Percentiles rank a stretch among this genome's conserved stretches.
phyloP scores from a whole-genome alignment of 2,329 filamentous ascomycete species.

The Colletotrichum acutatum region DNA sequence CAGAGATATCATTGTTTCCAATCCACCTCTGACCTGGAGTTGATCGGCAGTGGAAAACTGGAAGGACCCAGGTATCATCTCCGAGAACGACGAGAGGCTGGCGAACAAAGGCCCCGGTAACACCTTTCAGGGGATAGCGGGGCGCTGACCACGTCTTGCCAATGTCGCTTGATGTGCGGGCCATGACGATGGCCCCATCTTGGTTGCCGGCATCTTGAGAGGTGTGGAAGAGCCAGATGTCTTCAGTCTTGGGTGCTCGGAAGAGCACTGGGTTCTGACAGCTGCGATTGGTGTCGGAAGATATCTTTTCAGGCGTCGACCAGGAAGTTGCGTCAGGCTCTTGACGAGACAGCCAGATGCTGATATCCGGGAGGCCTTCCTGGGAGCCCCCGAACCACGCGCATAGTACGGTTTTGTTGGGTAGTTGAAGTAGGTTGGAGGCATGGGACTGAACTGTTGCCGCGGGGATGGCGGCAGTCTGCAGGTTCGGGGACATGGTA shows the following conservation, averaged over 20 bases:
- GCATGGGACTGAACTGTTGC: conserved; percentile 56
- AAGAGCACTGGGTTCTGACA: conserved; percentile 59
- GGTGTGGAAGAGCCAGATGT: conserved; percentile 56
- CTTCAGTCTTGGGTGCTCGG: conserved; percentile 44
- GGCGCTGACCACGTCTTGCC: conserved; percentile 50
- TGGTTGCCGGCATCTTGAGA: conserved; percentile 57
- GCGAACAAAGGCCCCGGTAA: conserved; percentile 52
- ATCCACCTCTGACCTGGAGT: conserved; percentile 54
- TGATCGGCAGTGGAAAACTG: conserved; percentile 55
- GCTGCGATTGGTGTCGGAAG: conserved; percentile 51
- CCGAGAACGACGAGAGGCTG: conserved; percentile 51
- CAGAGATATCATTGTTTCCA: conserved; percentile 55
- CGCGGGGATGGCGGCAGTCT: conserved; percentile 45
- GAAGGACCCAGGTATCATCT: conserved; percentile 53
- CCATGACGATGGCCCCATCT: conserved; percentile 52
- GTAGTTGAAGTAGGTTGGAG: conserved; percentile 54
- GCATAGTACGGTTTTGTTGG: conserved; percentile 53
- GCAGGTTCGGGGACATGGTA: conserved; percentile 9
- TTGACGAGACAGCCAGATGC: conserved; percentile 53
- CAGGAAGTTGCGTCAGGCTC: conserved; percentile 44
- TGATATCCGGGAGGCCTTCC: conserved; percentile 56
- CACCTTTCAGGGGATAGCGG: conserved; percentile 44
- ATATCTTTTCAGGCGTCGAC: conserved; percentile 48
- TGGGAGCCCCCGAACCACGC: conserved; percentile 58
- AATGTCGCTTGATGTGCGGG: conserved; percentile 47